Evolutionary conservation across 2,329 filamentous ascomycete genomes (phyloP).

Genomic region (Aspergillus cejpii): DNA sequence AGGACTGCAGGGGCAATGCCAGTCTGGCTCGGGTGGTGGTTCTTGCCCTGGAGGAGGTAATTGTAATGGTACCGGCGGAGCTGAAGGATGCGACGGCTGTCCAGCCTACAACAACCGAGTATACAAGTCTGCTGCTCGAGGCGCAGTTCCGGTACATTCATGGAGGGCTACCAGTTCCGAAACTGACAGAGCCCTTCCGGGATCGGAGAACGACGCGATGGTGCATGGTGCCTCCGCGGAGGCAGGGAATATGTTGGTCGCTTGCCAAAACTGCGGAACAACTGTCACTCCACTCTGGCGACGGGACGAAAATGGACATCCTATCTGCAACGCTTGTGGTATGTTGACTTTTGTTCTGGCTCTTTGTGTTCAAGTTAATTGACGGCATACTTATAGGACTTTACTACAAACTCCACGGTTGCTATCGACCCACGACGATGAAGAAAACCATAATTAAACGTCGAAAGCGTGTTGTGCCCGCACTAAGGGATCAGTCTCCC

Average conservation of each 20-base stretch:
- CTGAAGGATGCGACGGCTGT: conserved; percentile 90
- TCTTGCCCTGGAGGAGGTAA: conserved; percentile 91
- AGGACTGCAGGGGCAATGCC: conserved; percentile 20
- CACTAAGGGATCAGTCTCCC: conserved; percentile 48
- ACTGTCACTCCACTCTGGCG: conserved; percentile 96
- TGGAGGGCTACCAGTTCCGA: conserved; percentile 31
- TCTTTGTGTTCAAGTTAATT: conserved; percentile 6
- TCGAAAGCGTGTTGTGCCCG: conserved; percentile 87
- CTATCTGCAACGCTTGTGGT: conserved; percentile 98
- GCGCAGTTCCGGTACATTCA: conserved; percentile 27
- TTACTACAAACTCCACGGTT: conserved; percentile 92
- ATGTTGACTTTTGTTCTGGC: conserved; percentile 37
- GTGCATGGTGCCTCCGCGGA: conserved; percentile 21
- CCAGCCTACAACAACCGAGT: conserved; percentile 96
- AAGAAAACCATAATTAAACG: conserved; percentile 97
- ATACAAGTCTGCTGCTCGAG: conserved; percentile 66
- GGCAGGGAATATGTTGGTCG: conserved; percentile 59
- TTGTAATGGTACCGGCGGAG: conserved; percentile 93
- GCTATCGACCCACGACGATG: conserved; percentile 93
- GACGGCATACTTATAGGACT: conserved; percentile 54
- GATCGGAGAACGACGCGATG: conserved; percentile 21
- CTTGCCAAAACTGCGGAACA: conserved; percentile 94
- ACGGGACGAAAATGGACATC: conserved; percentile 86
- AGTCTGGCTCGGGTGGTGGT: conserved; percentile 59
- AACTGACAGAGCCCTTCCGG: conserved; percentile 12